These are phyloP conservation scores for Conticribra weissflogii DNA, from an alignment of 108 stramenopile genomes.

Conservation along the genomic window DNA sequence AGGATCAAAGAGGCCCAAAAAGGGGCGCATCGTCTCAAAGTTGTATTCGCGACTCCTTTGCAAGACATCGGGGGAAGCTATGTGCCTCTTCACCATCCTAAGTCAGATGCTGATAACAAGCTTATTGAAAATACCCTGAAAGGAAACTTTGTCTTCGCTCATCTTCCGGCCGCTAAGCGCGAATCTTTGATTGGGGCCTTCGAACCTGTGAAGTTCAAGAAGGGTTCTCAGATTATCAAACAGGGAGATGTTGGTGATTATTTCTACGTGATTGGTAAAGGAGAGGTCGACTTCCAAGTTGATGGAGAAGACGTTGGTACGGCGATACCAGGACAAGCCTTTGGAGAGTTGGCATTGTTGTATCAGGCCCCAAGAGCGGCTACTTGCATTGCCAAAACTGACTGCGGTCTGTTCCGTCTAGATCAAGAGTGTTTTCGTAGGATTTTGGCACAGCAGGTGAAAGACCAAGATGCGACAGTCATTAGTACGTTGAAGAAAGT, in stretches of 20 bases:
- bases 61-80: conserved; percentile 15
- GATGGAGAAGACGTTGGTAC: conserved; percentile 73
- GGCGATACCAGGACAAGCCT: conserved; percentile 64
- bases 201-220: conserved; percentile 43
- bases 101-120: conserved; percentile 47
- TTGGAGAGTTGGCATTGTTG: conserved; percentile 94
- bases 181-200: conserved; percentile 71
- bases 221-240: conserved; percentile 78
- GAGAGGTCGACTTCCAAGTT: conserved; percentile 65
- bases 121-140: conserved; percentile 61
- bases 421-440: conserved; percentile 82
- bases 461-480: conserved; percentile 67
- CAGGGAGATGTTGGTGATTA: conserved; percentile 94
- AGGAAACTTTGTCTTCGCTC: conserved; percentile 81
- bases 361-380: conserved; percentile 95
- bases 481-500: conserved; percentile 66
- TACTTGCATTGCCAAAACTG: conserved; percentile 71
- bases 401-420: conserved; percentile 64
- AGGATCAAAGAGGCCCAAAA: conserved; percentile 28
- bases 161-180: conserved; percentile 54
- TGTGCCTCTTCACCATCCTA: conserved; percentile 43
- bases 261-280: conserved; percentile 83
- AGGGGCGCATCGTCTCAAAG: conserved; percentile 34
- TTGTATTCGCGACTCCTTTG: conserved; percentile 49
- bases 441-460: conserved; percentile 63